Base-by-base conservation (phyloP, 2,329 filamentous ascomycete species). In the Claviceps quebecensis region DNA sequence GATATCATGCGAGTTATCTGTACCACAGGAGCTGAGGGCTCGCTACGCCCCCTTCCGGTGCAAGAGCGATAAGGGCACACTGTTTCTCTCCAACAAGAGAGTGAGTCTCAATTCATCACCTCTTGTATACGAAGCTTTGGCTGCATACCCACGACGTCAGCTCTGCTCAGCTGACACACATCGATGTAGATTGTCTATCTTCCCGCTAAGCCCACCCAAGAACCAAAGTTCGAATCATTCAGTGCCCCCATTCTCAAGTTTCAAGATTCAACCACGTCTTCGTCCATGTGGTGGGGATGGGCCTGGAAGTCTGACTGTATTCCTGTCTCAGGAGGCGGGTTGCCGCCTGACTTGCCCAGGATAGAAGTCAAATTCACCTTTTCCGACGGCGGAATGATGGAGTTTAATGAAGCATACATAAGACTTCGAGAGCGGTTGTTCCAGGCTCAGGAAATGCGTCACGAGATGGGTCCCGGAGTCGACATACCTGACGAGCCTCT, bases 301-400 rank as follows among this genome's bases (percentile, higher is more conserved):
- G 84, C 86, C 57, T 97, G 90, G 90, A 81, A 81, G 52, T 85
- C 86, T 23, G 71, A 84, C 45, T 81, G 94, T 53, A 84, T 85
- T 59, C 88, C 91, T 1, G 87, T 95, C 23, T 72, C 84, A 1
- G 86, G 86, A 38, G 93, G 93, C 39, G 87, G 87, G 48, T 86
- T 96, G 48, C 87, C 90, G 0, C 69, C 83, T 5, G 74, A 84
- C 22, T 76, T 87, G 55, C 77, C 83, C 17, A 80, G 83, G 29
- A 74, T 95, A 44, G 87, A 93, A 60, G 67, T 95, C 57, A 89
- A 86, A 64, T 76, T 96, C 60, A 89, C 84, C 22, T 97, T 97
- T 73, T 90, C 89, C 63, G 90, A 97, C 56, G 91, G 91, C 44
- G 91, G 91, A n/a, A 90, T 90, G 53, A 93, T 86, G 65, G 89